Conservation (phyloP, 495 filamentous ascomycete species). For the Trichocladium antarcticum region DNA sequence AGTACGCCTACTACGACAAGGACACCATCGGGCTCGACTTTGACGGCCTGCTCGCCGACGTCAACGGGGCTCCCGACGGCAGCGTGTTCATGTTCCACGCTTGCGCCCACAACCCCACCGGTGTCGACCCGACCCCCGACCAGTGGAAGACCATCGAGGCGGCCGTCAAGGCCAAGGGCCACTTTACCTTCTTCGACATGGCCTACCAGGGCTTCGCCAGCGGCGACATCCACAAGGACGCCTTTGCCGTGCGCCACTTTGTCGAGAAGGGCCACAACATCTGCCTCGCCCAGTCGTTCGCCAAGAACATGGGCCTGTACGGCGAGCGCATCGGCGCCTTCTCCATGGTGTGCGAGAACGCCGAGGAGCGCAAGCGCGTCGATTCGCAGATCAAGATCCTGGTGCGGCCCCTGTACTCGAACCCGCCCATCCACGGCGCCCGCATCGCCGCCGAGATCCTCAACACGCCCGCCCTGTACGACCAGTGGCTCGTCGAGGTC, state of each 20-base stretch:
- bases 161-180: conserved; percentile 76
- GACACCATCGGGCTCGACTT: conserved; percentile 97
- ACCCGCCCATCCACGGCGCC: conserved; percentile 91
- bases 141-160: conserved; percentile 92
- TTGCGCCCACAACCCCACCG: conserved; percentile 97
- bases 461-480: conserved; percentile 73
- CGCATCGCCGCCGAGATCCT: conserved; percentile 89
- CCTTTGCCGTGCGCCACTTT: conserved; percentile 86
- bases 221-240: conserved; percentile 83
- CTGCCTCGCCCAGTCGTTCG: conserved; percentile 85
- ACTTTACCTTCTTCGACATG: conserved; percentile 99
- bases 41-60: conserved; percentile 81
- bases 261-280: conserved; percentile 85
- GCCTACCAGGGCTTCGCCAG: conserved; percentile 98
- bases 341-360: conserved; percentile 72
- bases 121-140: conserved; percentile 82
- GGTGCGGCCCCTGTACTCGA: conserved; percentile 93
- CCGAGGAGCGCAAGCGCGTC: conserved; percentile 89
- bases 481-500: conserved; percentile 93
- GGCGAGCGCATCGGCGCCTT: conserved; percentile 97
- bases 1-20: conserved; percentile 98
- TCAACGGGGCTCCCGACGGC: conserved; percentile 77
- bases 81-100: conserved; percentile 90
- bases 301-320: conserved; percentile 99
- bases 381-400: conserved; percentile 98